Evolutionary conservation across 2,329 filamentous ascomycete genomes (phyloP).

Genomic region (Xylariaceae sp.): DNA sequence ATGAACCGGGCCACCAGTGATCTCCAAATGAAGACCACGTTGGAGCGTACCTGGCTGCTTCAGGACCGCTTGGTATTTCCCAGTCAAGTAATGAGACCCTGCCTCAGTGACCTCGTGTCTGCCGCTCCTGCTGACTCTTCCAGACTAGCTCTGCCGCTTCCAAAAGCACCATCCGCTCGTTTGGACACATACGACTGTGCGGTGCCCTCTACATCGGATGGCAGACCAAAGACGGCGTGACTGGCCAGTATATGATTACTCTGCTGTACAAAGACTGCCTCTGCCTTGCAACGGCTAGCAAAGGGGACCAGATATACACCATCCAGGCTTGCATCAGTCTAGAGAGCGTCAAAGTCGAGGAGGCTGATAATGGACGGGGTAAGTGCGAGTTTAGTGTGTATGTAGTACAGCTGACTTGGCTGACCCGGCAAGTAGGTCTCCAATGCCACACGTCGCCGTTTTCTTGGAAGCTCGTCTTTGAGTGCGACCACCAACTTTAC

Average conservation of each 20-base stretch:
- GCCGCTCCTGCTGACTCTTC: conserved; percentile 17
- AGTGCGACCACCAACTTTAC: conserved; percentile 68
- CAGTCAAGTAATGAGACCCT: conserved; percentile 54
- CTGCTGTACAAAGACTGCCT: conserved; percentile 78
- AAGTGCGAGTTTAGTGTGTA: no score
- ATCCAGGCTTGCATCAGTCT: conserved; percentile 71
- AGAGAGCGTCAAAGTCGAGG: conserved; percentile 60
- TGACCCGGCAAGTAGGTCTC: conserved; percentile 69
- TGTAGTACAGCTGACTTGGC: no score
- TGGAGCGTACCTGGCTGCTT: conserved; percentile 79
- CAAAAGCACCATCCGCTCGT: conserved; percentile 64
- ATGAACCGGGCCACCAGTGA: conserved; percentile 85
- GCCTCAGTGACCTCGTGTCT: not conserved
- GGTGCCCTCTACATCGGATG: conserved; percentile 81
- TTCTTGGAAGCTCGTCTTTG: conserved; percentile 89
- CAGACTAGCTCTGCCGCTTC: conserved; percentile 48
- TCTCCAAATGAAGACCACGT: conserved; percentile 58
- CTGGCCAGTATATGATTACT: conserved; percentile 78
- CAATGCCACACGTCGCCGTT: conserved; percentile 82
- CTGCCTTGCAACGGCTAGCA: conserved; percentile 64
- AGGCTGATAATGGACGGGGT: conserved; percentile 71
- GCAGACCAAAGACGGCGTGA: conserved; percentile 61
- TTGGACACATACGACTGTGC: conserved; percentile 77
- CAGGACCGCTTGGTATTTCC: conserved; percentile 76
- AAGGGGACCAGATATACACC: conserved; percentile 61